These are phyloP conservation scores for Polyporus tsugae DNA, from an alignment of 1,284 basidiomycete species.

Conservation along the genomic window DNA sequence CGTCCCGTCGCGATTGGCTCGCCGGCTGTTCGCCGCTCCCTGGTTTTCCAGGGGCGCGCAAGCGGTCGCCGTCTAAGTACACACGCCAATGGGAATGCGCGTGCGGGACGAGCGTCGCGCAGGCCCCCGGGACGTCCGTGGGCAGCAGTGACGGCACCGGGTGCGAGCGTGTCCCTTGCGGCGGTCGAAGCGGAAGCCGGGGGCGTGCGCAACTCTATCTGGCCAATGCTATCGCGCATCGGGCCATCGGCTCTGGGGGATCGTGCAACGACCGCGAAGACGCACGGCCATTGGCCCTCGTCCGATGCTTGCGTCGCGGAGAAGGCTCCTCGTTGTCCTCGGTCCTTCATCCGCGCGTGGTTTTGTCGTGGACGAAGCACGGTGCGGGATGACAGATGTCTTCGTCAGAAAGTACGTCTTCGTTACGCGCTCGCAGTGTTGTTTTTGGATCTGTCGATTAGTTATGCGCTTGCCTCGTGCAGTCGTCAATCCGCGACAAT, in stretches of 20 bases:
- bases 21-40: constrained; percentile 8
- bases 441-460: background rate
- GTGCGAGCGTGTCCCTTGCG: constrained; percentile 1
- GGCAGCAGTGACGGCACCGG: constrained; percentile 6
- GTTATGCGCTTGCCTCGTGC: constrained; percentile 1
- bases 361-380: background rate
- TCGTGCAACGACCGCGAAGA: background rate
- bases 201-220: constrained; percentile 6
- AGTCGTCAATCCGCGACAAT: constrained; percentile 4
- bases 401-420: constrained; percentile 16
- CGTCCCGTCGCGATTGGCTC: constrained; percentile 13
- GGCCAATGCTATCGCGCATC: constrained; percentile 9
- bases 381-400: background rate
- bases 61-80: constrained; percentile 2
- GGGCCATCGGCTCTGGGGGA: constrained; percentile 4
- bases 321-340: background rate
- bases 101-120: background rate
- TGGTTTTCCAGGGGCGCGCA: constrained; percentile 2
- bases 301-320: background rate
- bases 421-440: constrained; percentile 10
- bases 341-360: background rate
- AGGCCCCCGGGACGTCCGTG: background rate
- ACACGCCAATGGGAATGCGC: constrained; percentile 9
- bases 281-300: constrained; percentile 2
- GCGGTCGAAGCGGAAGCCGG: constrained; percentile 10